Base-by-base conservation (phyloP, 2,329 filamentous ascomycete genomes). In the Thielaviopsis euricoi region DNA sequence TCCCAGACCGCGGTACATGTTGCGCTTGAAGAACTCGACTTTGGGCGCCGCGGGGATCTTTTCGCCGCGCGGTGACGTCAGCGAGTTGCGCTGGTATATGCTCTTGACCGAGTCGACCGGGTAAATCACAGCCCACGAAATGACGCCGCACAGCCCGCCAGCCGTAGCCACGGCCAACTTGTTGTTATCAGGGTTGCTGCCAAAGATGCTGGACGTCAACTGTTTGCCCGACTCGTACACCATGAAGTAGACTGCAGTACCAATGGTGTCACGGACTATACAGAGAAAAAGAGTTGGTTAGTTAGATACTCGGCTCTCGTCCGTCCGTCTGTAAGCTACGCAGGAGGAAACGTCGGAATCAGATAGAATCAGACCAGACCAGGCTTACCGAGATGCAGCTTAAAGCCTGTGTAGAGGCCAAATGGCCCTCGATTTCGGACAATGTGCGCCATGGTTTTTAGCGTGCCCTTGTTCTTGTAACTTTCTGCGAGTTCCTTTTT, bases 161-260 rank as follows among this genome's bases (percentile, higher is more conserved):
- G 88, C 86, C 53, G 84, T 75, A 15, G 90, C 79, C 33, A 93
- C 87, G 17, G 87, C 85, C 57, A 87, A 68, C n/a, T 87, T 86
- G 65, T 86, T 86, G 51, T 56, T 37, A 17, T 53, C 52, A 6
- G 51, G 51, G 29, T 59, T 59, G 29, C 52, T 60, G 40, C 53
- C 40, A 19, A 60, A 60, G 12, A 60, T 56, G 21, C 54, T 53
- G 13, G 55, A 57, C 17, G 89, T 78, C 23, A 91, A 71, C 68
- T 93, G 87, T 67, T 94, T 94, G 64, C 82, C 81, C 67, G 86
- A 89, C 70, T 94, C 88, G 68, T 94, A 94, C 29, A 88, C 90
- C 72, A 87, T 87, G 67, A 94, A 94, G 69, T 94, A 94, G 59
- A 91, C 87, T 29, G 82, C 80, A 1, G 88, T 94, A 57, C 88